Conservation (phyloP, 495 filamentous ascomycete species). For the Hypoxylon fragiforme region DNA sequence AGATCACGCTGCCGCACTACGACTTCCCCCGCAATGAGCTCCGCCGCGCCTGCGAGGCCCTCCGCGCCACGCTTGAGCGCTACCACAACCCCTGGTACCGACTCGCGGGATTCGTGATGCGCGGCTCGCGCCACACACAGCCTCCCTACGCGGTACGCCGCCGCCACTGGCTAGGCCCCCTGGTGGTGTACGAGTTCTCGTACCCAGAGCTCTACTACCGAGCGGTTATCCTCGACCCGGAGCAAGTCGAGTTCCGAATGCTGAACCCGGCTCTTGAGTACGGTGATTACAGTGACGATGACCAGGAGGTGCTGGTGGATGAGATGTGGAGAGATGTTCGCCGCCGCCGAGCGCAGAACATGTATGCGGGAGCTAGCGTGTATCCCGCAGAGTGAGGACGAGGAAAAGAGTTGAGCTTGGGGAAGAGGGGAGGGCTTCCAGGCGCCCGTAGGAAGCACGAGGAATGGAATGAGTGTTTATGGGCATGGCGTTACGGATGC, state of each 20-base stretch:
- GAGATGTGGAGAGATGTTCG: slow-evolving; percentile 19
- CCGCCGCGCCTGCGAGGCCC: not conserved
- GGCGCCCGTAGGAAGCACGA: not conserved
- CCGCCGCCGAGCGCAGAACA: not conserved
- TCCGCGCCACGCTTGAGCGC: not conserved
- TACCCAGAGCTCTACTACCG: not conserved
- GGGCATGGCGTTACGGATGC: not conserved
- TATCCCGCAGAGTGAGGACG: no score
- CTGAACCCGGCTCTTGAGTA: not conserved
- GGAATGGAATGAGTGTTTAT: not conserved
- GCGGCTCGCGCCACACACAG: not conserved
- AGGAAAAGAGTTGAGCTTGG: not conserved
- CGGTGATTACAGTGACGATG: slow-evolving; percentile 22
- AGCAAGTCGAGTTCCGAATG: not conserved
- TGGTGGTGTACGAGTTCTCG: slow-evolving; percentile 1
- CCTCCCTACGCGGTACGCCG: not conserved
- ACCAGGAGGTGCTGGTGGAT: slow-evolving; percentile 16
- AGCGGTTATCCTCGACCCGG: not conserved
- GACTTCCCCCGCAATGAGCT: not conserved
- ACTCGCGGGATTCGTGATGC: slow-evolving; percentile 18
- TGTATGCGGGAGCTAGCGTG: no score
- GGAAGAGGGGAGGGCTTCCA: not conserved
- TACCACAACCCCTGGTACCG: slow-evolving; percentile 13
- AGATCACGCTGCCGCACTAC: slow-evolving; percentile 9
- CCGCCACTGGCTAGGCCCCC: slow-evolving; percentile 11